These are phyloP conservation scores for Dendrobium huoshanense DNA, from an alignment of 106 monocot species.

Conservation along the genomic window DNA sequence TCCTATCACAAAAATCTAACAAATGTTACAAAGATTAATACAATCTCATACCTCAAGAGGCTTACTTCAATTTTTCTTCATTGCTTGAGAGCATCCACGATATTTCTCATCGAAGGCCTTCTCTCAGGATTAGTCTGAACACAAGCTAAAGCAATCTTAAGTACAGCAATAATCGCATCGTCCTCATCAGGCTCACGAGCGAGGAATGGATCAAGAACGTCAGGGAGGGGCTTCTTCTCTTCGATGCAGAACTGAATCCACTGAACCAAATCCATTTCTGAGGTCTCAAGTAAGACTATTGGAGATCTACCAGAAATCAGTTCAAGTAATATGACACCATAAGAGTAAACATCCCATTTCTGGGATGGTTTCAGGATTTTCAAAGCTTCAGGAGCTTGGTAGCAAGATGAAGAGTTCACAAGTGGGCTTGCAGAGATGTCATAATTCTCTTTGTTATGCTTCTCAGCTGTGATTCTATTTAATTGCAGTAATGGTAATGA, in stretches of 20 bases:
- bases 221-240: constrained; percentile 40
- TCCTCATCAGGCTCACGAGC: constrained; percentile 23
- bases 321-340: constrained; percentile 70
- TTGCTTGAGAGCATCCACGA: constrained; percentile 29
- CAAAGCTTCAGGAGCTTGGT: constrained; percentile 81
- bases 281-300: constrained; percentile 38
- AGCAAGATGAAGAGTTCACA: constrained; percentile 35
- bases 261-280: constrained; percentile 48
- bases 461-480: constrained; percentile 33
- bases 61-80: background rate
- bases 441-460: constrained; percentile 23
- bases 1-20: background rate
- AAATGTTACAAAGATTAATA: background rate
- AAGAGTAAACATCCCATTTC: constrained; percentile 92
- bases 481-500: constrained; percentile 48
- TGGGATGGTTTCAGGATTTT: constrained; percentile 72
- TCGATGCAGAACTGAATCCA: constrained; percentile 71
- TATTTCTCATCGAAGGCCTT: constrained; percentile 55
- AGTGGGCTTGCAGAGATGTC: constrained; percentile 42
- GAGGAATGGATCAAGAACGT: constrained; percentile 48
- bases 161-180: constrained; percentile 46
- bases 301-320: constrained; percentile 78
- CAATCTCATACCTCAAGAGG: background rate
- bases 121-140: constrained; percentile 49
- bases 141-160: constrained; percentile 58